These are phyloP conservation scores for Austroboletus eburneus DNA, from an alignment of 768 basidiomycete species.

Conservation along the genomic window DNA sequence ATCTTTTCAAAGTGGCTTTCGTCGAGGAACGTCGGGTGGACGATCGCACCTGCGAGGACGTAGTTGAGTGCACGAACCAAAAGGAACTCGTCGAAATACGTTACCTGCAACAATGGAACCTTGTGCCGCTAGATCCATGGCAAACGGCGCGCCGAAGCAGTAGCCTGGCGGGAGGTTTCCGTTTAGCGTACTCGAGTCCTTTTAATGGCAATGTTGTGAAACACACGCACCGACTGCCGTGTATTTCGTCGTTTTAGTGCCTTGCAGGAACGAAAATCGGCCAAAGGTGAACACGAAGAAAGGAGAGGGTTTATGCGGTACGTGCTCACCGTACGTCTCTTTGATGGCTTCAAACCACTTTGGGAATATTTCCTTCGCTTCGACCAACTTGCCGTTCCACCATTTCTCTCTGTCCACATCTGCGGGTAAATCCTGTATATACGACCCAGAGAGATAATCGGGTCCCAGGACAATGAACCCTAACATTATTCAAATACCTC, in stretches of 20 bases:
- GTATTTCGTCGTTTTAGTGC: conserved; percentile 35
- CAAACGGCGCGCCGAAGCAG: conserved; percentile 52
- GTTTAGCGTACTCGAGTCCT: not conserved
- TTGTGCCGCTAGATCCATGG: conserved; percentile 40
- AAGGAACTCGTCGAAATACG: not conserved
- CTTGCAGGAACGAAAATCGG: conserved; percentile 12
- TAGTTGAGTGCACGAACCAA: not conserved
- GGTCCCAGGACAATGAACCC: conserved; percentile 55
- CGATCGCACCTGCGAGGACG: conserved; percentile 39
- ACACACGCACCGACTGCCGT: conserved; percentile 38
- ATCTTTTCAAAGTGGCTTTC: conserved; percentile 50
- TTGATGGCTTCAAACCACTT: conserved; percentile 51
- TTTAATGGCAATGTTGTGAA: not conserved
- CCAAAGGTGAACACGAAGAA: no score
- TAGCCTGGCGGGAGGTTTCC: conserved; percentile 36
- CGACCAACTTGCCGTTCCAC: conserved; percentile 36
- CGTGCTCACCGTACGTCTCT: conserved; percentile 39
- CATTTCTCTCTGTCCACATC: conserved; percentile 23
- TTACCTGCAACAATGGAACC: conserved; percentile 45
- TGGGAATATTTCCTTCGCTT: conserved; percentile 38
- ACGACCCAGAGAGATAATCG: conserved; percentile 57
- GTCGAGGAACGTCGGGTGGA: conserved; percentile 47
- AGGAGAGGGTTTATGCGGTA: not conserved
- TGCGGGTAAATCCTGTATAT: conserved; percentile 34
- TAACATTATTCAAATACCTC: conserved; percentile 14